These are phyloP conservation scores for Magnaporthiopsis incrustans DNA, from an alignment of 2,329 filamentous ascomycete genomes.

Conservation along the genomic window DNA sequence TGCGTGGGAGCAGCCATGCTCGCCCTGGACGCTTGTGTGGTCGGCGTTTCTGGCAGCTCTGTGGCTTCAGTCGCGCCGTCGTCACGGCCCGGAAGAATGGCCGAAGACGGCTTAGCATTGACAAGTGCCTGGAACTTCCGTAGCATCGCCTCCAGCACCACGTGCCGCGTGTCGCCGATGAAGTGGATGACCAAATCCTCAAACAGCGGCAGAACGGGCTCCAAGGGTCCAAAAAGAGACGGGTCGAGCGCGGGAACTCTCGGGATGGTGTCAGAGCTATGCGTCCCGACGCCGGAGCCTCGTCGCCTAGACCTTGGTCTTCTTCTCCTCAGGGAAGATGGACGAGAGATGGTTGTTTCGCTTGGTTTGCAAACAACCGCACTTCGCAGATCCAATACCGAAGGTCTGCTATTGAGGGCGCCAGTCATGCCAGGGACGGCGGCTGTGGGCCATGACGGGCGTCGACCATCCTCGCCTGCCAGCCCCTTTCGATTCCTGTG, in stretches of 20 bases:
- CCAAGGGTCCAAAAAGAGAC: background rate
- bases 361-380: slow-evolving; percentile 21
- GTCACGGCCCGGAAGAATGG: background rate
- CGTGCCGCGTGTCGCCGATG: slow-evolving; percentile 32
- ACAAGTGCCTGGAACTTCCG: slow-evolving; percentile 33
- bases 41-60: slow-evolving; percentile 4
- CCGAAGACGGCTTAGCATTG: slow-evolving; percentile 18
- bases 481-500: background rate
- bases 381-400: slow-evolving; percentile 15
- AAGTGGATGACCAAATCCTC: slow-evolving; percentile 53
- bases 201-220: slow-evolving; percentile 38
- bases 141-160: slow-evolving; percentile 37
- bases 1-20: background rate
- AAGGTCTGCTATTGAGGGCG: background rate
- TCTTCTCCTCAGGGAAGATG: slow-evolving; percentile 17
- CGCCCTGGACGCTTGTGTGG: background rate
- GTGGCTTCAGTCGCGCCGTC: background rate
- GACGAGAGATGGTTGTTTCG: slow-evolving; percentile 21
- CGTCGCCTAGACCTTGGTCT: slow-evolving; percentile 16
- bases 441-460: slow-evolving; percentile 6
- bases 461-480: slow-evolving; percentile 1
- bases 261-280: slow-evolving; percentile 20
- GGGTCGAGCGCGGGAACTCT: background rate
- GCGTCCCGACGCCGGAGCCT: slow-evolving; percentile 33
- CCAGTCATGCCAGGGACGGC: background rate